Conservation (phyloP, 768 basidiomycete genomes). For the Boletus coccyginus region DNA sequence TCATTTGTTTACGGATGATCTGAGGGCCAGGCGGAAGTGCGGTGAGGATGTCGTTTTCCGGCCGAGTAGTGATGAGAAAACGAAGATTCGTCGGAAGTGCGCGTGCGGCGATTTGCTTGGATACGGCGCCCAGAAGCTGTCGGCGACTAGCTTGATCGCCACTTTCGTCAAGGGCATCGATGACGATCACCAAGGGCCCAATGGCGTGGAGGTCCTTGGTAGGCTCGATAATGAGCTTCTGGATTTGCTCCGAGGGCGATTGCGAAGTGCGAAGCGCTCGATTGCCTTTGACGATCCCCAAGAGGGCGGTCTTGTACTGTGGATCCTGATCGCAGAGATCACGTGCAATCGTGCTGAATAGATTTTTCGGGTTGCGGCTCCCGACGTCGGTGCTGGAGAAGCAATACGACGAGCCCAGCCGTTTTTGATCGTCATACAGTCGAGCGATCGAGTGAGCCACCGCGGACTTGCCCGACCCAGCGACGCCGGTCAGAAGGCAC, state of each 20-base stretch:
- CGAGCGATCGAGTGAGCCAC: conserved; percentile 1
- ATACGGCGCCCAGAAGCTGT: conserved; percentile 16
- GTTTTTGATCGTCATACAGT: background rate
- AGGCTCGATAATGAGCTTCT: background rate
- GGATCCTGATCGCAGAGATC: conserved; percentile 23
- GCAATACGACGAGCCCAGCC: conserved; percentile 4
- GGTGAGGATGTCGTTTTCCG: conserved; percentile 9
- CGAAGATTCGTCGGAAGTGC: conserved; percentile 15
- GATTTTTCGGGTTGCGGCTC: conserved; percentile 7
- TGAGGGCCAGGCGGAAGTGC: background rate
- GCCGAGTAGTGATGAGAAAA: conserved; percentile 19
- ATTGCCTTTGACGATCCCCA: no score
- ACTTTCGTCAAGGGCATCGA: conserved; percentile 28
- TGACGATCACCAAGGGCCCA: background rate
- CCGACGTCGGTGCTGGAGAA: conserved; percentile 7
- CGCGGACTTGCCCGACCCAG: conserved; percentile 1
- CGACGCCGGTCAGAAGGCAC: conserved; percentile 19
- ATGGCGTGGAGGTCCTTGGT: background rate
- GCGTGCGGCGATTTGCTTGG: background rate
- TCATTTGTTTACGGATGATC: background rate
- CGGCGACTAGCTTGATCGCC: conserved; percentile 3
- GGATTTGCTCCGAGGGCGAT: conserved; percentile 13
- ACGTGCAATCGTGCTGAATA: conserved; percentile 27
- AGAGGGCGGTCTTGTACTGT: no score
- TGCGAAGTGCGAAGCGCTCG: background rate